A percentile compares a stretch with the other conserved stretches of the same genome.
These are phyloP conservation scores for Agaricales sp. DNA, from an alignment of 1,284 basidiomycete species.

Conservation along the genomic window DNA sequence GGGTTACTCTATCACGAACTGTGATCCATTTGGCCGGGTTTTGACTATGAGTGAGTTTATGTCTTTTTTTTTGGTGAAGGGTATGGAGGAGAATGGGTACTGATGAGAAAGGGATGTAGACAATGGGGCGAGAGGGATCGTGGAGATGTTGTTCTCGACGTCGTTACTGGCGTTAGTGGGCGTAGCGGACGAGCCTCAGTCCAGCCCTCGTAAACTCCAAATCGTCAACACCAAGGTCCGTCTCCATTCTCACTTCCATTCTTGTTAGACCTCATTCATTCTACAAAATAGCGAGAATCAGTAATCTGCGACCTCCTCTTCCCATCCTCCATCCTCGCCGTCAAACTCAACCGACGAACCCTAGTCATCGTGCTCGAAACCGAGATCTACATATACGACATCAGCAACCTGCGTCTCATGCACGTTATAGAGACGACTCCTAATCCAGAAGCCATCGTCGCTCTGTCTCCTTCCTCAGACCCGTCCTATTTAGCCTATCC, in stretches of 20 bases:
- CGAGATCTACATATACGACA: constrained; percentile 99
- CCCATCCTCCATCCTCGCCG: constrained; percentile 89
- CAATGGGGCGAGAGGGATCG: constrained; percentile 89
- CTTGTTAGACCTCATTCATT: constrained; percentile 2
- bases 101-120: constrained; percentile 36
- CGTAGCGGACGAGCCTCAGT: constrained; percentile 81
- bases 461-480: constrained; percentile 92
- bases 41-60: constrained; percentile 79
- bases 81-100: not conserved
- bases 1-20: constrained; percentile 96
- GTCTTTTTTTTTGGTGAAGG: not conserved
- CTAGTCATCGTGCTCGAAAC: constrained; percentile 92
- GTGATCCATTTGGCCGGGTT: constrained; percentile 94
- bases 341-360: constrained; percentile 95
- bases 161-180: constrained; percentile 95
- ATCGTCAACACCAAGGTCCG: constrained; percentile 96
- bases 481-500: constrained; percentile 95
- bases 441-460: constrained; percentile 93
- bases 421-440: constrained; percentile 97
- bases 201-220: constrained; percentile 86
- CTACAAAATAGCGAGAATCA: constrained; percentile 69
- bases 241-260: not conserved
- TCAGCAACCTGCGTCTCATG: constrained; percentile 94
- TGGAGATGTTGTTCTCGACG: constrained; percentile 99
- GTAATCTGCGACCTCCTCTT: constrained; percentile 99